A percentile compares a stretch with the other conserved stretches of the same genome.
These are phyloP conservation scores for Rhizomucor miehei DNA, from an alignment of 371 early-diverging fungal genomes.

Conservation along the genomic window DNA sequence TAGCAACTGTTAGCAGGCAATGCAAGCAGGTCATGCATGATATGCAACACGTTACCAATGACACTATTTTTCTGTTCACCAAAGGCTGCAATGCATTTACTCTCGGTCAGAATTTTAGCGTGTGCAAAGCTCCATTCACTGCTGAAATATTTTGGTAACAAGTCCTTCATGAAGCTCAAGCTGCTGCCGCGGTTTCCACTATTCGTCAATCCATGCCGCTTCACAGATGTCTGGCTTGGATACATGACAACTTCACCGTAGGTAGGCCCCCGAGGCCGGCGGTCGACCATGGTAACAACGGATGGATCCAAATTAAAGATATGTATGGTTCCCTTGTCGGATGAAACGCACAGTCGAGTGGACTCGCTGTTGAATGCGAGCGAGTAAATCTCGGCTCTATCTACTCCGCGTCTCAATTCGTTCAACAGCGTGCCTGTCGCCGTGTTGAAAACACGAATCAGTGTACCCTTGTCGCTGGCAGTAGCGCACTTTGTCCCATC, in stretches of 20 bases:
- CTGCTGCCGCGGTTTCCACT: conserved; percentile 49
- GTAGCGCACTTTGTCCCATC: conserved; percentile 80
- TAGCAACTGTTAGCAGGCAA: background rate
- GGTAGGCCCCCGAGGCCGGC: conserved; percentile 48
- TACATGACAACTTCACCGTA: conserved; percentile 52
- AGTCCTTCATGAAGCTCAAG: conserved; percentile 86
- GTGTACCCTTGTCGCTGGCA: conserved; percentile 87
- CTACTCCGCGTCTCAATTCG: conserved; percentile 89
- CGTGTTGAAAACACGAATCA: conserved; percentile 88
- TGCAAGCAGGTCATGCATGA: no score
- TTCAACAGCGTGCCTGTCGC: conserved; percentile 70
- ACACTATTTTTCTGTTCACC: conserved; percentile 70
- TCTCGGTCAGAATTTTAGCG: conserved; percentile 75
- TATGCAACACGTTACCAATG: no score
- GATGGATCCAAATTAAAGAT: conserved; percentile 82
- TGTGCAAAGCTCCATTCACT: conserved; percentile 94
- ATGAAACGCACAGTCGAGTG: conserved; percentile 79
- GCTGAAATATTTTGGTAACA: conserved; percentile 91
- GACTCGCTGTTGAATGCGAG: conserved; percentile 83
- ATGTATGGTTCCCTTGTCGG: conserved; percentile 94
- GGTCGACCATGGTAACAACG: conserved; percentile 36
- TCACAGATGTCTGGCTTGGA: conserved; percentile 20
- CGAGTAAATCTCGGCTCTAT: conserved; percentile 85
- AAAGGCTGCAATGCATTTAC: conserved; percentile 81
- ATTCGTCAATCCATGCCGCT: conserved; percentile 36